Percentiles rank a stretch among this genome's conserved stretches.
Conservation (phyloP, 1,284 basidiomycete species). For the Schizophyllum commune region DNA sequence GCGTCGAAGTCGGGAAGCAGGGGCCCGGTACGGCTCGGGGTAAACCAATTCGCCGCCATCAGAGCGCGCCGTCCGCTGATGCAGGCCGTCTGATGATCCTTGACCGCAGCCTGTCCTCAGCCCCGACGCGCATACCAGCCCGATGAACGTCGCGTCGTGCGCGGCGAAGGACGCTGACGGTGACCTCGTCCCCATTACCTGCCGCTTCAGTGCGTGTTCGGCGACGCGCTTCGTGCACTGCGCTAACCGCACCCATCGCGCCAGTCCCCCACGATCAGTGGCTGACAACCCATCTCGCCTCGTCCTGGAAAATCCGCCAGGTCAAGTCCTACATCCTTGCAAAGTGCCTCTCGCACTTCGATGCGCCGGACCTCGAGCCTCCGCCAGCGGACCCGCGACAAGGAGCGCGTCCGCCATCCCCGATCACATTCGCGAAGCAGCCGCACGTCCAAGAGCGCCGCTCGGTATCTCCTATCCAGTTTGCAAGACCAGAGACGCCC, state of each 20-base stretch:
- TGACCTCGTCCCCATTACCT: slow-evolving; percentile 30
- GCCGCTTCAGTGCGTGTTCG: slow-evolving; percentile 41
- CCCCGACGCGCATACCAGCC: neutral
- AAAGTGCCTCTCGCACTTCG: slow-evolving; percentile 35
- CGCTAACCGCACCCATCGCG: slow-evolving; percentile 1
- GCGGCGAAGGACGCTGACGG: neutral
- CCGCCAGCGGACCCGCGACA: slow-evolving; percentile 12
- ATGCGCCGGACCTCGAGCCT: slow-evolving; percentile 11
- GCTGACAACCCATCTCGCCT: slow-evolving; percentile 57
- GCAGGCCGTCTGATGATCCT: neutral
- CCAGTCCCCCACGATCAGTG: slow-evolving; percentile 66
- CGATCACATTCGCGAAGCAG: slow-evolving; percentile 37
- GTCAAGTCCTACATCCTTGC: slow-evolving; percentile 54
- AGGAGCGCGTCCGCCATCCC: slow-evolving; percentile 30
- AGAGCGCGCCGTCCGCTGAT: neutral
- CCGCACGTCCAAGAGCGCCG: slow-evolving; percentile 21
- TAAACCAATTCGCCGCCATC: neutral
- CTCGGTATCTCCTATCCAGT: slow-evolving; percentile 53
- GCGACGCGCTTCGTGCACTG: neutral
- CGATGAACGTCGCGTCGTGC: neutral
- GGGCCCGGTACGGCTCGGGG: neutral
- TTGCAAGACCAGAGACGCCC: slow-evolving; percentile 28
- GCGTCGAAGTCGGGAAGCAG: neutral
- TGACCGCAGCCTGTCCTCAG: neutral
- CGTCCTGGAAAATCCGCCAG: slow-evolving; percentile 48